These are phyloP conservation scores for Phaeosphaeria sp. DNA, from an alignment of 2,329 filamentous ascomycete genomes.

Conservation along the genomic window DNA sequence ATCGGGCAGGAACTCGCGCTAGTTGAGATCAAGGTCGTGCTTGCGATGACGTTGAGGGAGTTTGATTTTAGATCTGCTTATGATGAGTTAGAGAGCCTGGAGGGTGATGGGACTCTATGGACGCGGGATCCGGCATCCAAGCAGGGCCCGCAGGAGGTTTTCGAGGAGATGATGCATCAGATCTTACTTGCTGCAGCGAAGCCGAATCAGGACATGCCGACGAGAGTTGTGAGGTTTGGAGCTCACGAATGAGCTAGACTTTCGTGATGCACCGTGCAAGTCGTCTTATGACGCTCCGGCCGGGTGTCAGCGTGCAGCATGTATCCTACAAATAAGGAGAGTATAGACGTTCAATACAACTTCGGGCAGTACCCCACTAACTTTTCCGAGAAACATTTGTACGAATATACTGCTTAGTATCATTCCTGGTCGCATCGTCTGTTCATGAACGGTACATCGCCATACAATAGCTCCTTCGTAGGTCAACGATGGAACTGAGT, in stretches of 20 bases:
- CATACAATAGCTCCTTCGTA: no score
- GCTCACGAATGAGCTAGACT: neutral
- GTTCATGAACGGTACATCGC: no score
- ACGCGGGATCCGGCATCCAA: slow-evolving; percentile 17
- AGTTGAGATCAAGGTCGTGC: slow-evolving; percentile 24
- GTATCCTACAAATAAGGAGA: no score
- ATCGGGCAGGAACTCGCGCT: slow-evolving; percentile 28
- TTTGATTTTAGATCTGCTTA: slow-evolving; percentile 31
- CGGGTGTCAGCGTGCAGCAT: no score
- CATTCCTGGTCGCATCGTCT: no score
- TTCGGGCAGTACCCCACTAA: no score
- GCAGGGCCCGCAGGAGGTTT: slow-evolving; percentile 24
- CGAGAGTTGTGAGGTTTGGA: slow-evolving; percentile 20
- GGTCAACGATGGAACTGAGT: neutral
- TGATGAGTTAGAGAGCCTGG: slow-evolving; percentile 17
- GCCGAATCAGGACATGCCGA: slow-evolving; percentile 34
- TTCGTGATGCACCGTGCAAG: no score
- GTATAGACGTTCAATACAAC: no score
- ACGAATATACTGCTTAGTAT: no score
- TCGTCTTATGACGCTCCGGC: no score
- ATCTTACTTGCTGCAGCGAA: slow-evolving; percentile 34
- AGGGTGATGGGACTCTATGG: slow-evolving; percentile 27
- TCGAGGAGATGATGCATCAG: slow-evolving; percentile 35
- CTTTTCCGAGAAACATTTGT: no score
- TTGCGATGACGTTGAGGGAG: slow-evolving; percentile 31